Conservation (phyloP, 1,284 basidiomycete species). For the Cryptococcus sp. region DNA sequence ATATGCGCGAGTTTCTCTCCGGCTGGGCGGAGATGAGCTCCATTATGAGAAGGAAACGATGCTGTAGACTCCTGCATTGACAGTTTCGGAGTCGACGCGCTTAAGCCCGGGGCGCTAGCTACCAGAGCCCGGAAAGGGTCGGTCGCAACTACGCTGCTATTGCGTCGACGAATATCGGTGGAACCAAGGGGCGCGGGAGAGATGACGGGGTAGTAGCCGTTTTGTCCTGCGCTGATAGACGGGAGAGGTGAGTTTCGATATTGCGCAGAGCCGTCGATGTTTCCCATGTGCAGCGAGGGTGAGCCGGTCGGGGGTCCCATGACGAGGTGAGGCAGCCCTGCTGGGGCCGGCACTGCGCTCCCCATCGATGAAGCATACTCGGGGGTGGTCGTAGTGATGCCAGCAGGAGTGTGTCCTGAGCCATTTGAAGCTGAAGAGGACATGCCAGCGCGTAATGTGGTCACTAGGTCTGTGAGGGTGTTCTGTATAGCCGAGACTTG, state of each 20-base stretch:
- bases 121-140: slow-evolving; percentile 8
- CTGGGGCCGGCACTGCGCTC: not conserved
- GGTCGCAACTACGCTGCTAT: not conserved
- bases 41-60: no score
- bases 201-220: not conserved
- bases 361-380: slow-evolving; percentile 19
- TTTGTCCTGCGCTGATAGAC: not conserved
- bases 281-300: not conserved
- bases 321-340: not conserved
- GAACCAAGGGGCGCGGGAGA: no score
- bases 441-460: slow-evolving; percentile 50
- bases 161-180: not conserved
- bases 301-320: not conserved
- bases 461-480: slow-evolving; percentile 74
- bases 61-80: not conserved
- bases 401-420: slow-evolving; percentile 28
- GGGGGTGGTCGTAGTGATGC: slow-evolving; percentile 20
- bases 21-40: slow-evolving; percentile 3
- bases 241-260: not conserved
- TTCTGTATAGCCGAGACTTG: slow-evolving; percentile 81
- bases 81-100: not conserved
- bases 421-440: slow-evolving; percentile 27
- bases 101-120: not conserved
- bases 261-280: not conserved
- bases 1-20: slow-evolving; percentile 23